These are phyloP conservation scores for Solanum chilense DNA, from an alignment of 257 asterid genomes.

Conservation along the genomic window DNA sequence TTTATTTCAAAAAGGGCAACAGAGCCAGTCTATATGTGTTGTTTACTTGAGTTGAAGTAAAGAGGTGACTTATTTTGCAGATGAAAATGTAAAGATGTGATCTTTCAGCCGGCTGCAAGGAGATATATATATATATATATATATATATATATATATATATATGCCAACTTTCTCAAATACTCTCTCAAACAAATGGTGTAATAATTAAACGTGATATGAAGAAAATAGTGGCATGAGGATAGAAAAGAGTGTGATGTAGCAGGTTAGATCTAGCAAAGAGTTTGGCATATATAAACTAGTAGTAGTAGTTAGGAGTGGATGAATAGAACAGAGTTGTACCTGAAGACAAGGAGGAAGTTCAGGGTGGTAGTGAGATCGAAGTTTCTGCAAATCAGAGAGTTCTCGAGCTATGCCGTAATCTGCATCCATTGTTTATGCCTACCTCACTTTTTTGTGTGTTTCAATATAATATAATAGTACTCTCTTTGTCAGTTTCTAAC, in stretches of 20 bases:
- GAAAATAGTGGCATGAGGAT: neutral
- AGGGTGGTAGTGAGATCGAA: constrained; percentile 61
- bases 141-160: no score
- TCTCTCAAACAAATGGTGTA: neutral
- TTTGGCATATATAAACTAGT: no score
- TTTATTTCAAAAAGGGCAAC: neutral
- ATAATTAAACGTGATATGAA: neutral
- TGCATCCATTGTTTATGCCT: constrained; percentile 44
- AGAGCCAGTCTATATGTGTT: neutral
- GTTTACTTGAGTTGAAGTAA: neutral
- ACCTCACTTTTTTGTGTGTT: neutral
- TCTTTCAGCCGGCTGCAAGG: neutral
- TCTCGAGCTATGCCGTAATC: constrained; percentile 69
- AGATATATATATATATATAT: no score
- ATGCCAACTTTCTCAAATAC: neutral
- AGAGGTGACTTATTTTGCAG: neutral
- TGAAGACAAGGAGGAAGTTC: constrained; percentile 89
- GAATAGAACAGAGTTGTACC: neutral
- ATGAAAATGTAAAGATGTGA: neutral
- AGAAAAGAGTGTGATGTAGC: constrained; percentile 1
- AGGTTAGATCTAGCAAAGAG: constrained; percentile 11
- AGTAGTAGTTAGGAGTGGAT: neutral
- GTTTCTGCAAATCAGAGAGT: constrained; percentile 82
- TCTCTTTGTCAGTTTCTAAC: neutral
- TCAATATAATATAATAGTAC: neutral